These are phyloP conservation scores for Trichoderma aggressivum DNA, from an alignment of 2,329 filamentous ascomycete species.

Conservation along the genomic window DNA sequence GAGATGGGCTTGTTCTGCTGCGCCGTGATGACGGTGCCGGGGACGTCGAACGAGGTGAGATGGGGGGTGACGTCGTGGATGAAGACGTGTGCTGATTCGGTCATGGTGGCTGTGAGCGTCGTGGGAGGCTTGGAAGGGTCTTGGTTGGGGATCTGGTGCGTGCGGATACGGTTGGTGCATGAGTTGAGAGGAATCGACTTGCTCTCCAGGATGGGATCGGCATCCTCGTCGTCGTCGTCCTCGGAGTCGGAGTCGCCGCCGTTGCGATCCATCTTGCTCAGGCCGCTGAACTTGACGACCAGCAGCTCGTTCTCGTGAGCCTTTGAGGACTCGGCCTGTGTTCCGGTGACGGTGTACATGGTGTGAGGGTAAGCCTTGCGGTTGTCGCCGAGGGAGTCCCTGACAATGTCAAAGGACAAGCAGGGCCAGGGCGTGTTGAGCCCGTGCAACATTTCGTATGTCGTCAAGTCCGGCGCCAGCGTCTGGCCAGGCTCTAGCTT, in stretches of 20 bases:
- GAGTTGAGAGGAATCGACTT: slow-evolving; percentile 81
- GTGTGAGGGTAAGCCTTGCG: slow-evolving; percentile 93
- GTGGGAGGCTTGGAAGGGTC: slow-evolving; percentile 70
- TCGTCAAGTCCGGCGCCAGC: slow-evolving; percentile 84
- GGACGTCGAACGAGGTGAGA: slow-evolving; percentile 83
- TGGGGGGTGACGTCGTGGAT: slow-evolving; percentile 95
- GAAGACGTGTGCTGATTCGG: slow-evolving; percentile 80
- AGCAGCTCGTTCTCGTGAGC: slow-evolving; percentile 88
- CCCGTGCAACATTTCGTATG: slow-evolving; percentile 96
- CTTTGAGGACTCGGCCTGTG: slow-evolving; percentile 75
- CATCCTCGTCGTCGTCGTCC: slow-evolving; percentile 68
- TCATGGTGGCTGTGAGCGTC: slow-evolving; percentile 87
- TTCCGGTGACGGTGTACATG: slow-evolving; percentile 91
- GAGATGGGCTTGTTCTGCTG: slow-evolving; percentile 85
- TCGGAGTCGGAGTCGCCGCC: slow-evolving; percentile 65
- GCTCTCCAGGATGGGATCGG: slow-evolving; percentile 91
- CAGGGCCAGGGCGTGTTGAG: slow-evolving; percentile 96
- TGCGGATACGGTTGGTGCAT: slow-evolving; percentile 90
- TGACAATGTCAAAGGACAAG: slow-evolving; percentile 89
- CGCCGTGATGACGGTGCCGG: slow-evolving; percentile 73
- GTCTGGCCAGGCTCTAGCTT: slow-evolving; percentile 89
- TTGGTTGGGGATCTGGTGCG: slow-evolving; percentile 71
- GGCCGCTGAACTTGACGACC: slow-evolving; percentile 92
- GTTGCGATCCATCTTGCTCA: slow-evolving; percentile 79
- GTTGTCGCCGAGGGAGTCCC: slow-evolving; percentile 80